Base-by-base conservation (phyloP, 78 protist genomes). In the Bodo saltans region DNA sequence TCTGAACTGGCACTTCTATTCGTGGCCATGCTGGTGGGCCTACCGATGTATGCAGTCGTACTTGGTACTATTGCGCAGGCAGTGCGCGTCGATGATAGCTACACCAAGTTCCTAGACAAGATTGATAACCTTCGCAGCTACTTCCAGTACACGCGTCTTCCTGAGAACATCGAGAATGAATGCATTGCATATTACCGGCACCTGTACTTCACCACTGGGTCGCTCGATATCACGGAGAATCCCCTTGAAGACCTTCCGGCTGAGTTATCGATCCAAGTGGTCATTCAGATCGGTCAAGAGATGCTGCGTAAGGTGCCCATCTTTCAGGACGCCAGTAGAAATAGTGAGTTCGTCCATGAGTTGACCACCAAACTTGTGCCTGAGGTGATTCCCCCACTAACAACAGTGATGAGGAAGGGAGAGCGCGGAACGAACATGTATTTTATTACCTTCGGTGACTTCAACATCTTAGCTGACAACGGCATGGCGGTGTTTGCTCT, bases 181-280 rank as follows among this genome's bases (percentile, higher is more conserved):
- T 76, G 81, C 81, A n/a, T 76, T 38, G 25, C 33, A 17, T 76
- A 76, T 38, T 76, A 76, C 69, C 35, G 41, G 41, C 81, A 76
- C 52, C 42, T 76, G 30, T 76, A 27, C 69, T 23, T 12, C 72
- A 29, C 72, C 27, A 76, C 81, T 27, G 81, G 81, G 35, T 76
- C 81, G 53, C 35, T 30, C 17, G 42, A 76, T 2, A 76, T 67
- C 68, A 30, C 35, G 41, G 69, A 3, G 35, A 76, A 76, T 26
- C 69, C 35, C 30, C 72, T 76, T 29, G 35, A 76, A 47, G 81
- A 76, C 69, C 17, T 76, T 8, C 81, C 67, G 41, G 41, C 17
- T 1, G 81, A 76, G 81, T 67, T 76, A 1, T 68, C 12, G 26
- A 60, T 38, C 67, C 67, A 30, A 3, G 81, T 76, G 25, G 2